Evolutionary conservation across 768 basidiomycete species (phyloP).

Genomic region (Collybiopsis confluens): DNA sequence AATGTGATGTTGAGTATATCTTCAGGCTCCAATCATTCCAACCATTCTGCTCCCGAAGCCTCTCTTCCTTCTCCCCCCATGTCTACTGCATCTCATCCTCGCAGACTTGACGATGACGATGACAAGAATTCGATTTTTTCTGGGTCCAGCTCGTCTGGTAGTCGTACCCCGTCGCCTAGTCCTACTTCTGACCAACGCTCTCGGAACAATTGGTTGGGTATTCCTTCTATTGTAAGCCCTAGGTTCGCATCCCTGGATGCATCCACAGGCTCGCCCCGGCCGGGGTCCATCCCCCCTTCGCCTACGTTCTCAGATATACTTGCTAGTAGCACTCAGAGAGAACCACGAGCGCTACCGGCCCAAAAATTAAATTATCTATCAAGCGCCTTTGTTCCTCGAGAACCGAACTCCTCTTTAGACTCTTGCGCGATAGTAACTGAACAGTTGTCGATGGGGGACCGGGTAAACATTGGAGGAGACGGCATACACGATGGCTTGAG

Average conservation of each 20-base stretch:
- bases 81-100: background rate
- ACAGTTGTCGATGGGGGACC: too few relatives aligned
- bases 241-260: background rate
- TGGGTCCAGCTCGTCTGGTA: background rate
- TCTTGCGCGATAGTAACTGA: conserved; percentile 1
- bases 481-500: too few relatives aligned
- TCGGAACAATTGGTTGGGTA: too few relatives aligned
- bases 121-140: background rate
- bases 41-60: background rate
- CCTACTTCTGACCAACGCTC: too few relatives aligned
- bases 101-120: background rate
- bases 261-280: background rate
- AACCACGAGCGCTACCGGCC: background rate
- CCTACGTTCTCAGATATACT: conserved; percentile 7
- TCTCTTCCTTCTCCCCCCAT: conserved; percentile 6
- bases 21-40: background rate
- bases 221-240: background rate
- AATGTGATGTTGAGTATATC: background rate
- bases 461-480: background rate
- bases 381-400: background rate
- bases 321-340: background rate
- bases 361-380: background rate
- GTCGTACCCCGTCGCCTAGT: background rate
- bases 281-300: conserved; percentile 1
- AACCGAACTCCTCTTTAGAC: conserved; percentile 2